Conservation (phyloP, 306 rosid genomes). For the Pterocarpus macrocarpus region DNA sequence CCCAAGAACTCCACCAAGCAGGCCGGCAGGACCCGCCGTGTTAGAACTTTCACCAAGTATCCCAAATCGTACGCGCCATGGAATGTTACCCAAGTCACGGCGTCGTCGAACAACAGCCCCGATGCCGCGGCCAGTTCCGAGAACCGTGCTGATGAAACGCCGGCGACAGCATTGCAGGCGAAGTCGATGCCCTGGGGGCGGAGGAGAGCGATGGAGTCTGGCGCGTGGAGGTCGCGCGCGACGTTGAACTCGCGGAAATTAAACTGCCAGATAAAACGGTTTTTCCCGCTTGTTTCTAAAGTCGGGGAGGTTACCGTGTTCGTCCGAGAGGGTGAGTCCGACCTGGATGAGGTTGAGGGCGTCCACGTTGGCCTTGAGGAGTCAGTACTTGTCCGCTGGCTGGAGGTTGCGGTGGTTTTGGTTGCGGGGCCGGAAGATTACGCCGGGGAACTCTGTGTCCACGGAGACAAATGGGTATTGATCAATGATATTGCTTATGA, state of each 20-base stretch:
- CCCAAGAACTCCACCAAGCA: slow-evolving; percentile 59
- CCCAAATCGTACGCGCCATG: slow-evolving; percentile 81
- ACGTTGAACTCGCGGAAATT: slow-evolving; percentile 74
- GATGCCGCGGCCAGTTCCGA: slow-evolving; percentile 67
- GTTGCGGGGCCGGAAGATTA: slow-evolving; percentile 47
- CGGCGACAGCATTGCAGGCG: slow-evolving; percentile 48
- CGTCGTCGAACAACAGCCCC: slow-evolving; percentile 62
- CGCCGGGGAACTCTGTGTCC: slow-evolving; percentile 85
- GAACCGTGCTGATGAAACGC: slow-evolving; percentile 58
- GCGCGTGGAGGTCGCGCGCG: slow-evolving; percentile 64
- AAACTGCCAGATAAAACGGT: slow-evolving; percentile 74
- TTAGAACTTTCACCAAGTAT: slow-evolving; percentile 74
- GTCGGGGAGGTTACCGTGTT: slow-evolving; percentile 68
- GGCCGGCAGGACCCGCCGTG: slow-evolving; percentile 52
- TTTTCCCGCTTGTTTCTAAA: slow-evolving; percentile 42
- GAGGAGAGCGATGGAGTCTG: slow-evolving; percentile 70
- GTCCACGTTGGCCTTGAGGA: slow-evolving; percentile 75
- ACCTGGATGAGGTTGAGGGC: slow-evolving; percentile 75
- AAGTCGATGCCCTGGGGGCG: slow-evolving; percentile 74
- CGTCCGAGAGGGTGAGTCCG: slow-evolving; percentile 76
- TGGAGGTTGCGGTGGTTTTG: slow-evolving; percentile 42
- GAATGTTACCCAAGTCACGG: slow-evolving; percentile 75
- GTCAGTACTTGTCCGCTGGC: slow-evolving; percentile 65
- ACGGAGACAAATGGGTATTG: slow-evolving; percentile 64
- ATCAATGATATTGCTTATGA: slow-evolving; percentile 55